phyloP scores from a whole-genome alignment of 1,139 yeast genomes.

The Groenewaldozyma auringiensis region DNA sequence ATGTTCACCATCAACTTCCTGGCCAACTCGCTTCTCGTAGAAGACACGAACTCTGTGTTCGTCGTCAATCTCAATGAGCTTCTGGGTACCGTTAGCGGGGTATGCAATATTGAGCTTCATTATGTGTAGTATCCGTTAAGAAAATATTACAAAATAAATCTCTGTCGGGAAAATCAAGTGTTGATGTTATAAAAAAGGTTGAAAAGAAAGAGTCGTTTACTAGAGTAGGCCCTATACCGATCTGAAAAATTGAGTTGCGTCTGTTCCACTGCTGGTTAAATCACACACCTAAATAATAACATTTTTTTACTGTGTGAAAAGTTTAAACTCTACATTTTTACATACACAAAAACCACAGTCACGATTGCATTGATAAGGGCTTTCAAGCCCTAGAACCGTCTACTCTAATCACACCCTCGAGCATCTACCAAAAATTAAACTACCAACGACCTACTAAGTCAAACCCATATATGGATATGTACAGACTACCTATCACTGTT shows the following conservation, averaged over 20 bases:
- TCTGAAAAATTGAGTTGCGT: not conserved
- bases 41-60: slow-evolving; percentile 98
- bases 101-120: slow-evolving; percentile 92
- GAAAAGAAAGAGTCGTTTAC: not conserved
- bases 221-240: not conserved
- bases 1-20: slow-evolving; percentile 98
- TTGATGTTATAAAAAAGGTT: not conserved
- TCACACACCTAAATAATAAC: too few relatives aligned
- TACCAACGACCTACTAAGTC: too few relatives aligned
- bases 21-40: slow-evolving; percentile 99
- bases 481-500: not conserved
- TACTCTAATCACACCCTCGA: too few relatives aligned
- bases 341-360: not conserved
- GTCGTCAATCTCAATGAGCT: slow-evolving; percentile 94
- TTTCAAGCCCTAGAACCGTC: not conserved
- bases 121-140: not conserved
- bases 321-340: too few relatives aligned
- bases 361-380: not conserved
- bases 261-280: too few relatives aligned
- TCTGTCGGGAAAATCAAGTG: too few relatives aligned
- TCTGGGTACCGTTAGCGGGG: slow-evolving; percentile 99
- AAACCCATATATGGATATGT: too few relatives aligned
- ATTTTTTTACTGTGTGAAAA: too few relatives aligned
- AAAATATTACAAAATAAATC: too few relatives aligned
- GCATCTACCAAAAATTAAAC: too few relatives aligned